Evolutionary conservation across 75 land plant species (phyloP).

Genomic region (Chamaecyparis obtusa): DNA sequence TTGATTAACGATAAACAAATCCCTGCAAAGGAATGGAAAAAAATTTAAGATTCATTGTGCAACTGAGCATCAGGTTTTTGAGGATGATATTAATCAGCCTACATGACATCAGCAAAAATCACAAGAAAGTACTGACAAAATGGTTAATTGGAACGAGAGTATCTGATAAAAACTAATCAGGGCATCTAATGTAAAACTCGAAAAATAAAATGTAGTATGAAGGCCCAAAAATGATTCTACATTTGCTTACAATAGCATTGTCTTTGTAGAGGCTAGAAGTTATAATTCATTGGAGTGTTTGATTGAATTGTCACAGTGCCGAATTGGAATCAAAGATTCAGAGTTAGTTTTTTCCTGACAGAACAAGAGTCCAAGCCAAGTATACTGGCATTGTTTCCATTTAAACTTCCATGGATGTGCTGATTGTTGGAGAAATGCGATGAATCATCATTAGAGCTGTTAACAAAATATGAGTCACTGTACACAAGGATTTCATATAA

Average conservation of each 20-base stretch:
- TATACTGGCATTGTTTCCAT: no score
- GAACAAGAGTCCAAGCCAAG: background rate
- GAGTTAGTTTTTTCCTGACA: background rate
- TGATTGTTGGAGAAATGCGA: no score
- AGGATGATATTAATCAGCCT: background rate
- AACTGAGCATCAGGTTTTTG: background rate
- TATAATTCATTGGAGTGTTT: background rate
- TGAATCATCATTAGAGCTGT: no score
- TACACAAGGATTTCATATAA: no score
- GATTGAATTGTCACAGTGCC: background rate
- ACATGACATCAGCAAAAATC: background rate
- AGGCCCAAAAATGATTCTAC: background rate
- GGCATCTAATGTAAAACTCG: background rate
- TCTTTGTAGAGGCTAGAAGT: background rate
- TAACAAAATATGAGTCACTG: no score
- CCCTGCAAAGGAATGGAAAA: background rate
- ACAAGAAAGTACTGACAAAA: background rate
- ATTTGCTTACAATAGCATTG: background rate
- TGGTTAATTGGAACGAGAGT: background rate
- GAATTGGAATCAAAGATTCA: background rate
- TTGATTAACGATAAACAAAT: background rate
- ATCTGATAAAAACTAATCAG: background rate
- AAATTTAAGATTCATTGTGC: background rate
- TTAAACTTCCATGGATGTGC: no score
- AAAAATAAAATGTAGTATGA: background rate